These are phyloP conservation scores for Tricholoma flavovirens DNA, from an alignment of 768 basidiomycete species.

Conservation along the genomic window DNA sequence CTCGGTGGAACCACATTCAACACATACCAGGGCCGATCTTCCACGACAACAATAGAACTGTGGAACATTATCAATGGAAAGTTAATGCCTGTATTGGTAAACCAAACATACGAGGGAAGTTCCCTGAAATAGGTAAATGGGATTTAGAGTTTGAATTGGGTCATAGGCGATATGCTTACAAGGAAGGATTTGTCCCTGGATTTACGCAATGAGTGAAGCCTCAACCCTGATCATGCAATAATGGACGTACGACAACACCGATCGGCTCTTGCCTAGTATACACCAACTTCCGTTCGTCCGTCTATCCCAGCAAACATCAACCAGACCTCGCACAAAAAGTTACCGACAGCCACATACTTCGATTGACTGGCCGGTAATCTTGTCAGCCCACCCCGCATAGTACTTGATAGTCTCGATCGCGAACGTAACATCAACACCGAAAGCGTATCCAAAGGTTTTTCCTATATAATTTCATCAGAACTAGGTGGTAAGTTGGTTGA, in stretches of 20 bases:
- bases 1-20: too few species aligned
- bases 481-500: neutral
- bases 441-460: constrained; percentile 24
- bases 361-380: constrained; percentile 14
- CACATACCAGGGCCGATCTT: constrained; percentile 68
- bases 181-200: constrained; percentile 25
- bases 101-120: constrained; percentile 44
- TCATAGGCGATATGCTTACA: constrained; percentile 12
- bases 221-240: neutral
- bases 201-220: constrained; percentile 20
- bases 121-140: constrained; percentile 42
- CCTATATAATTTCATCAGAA: constrained; percentile 13
- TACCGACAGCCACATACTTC: neutral
- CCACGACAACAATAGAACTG: constrained; percentile 61
- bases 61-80: constrained; percentile 12
- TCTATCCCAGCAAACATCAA: neutral
- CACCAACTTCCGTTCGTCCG: neutral
- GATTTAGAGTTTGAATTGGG: constrained; percentile 17
- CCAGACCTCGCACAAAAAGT: neutral
- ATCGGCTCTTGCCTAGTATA: constrained; percentile 3
- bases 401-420: constrained; percentile 39
- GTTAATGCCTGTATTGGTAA: neutral
- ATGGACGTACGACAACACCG: constrained; percentile 1
- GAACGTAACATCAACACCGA: constrained; percentile 17
- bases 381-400: constrained; percentile 58